Evolutionary conservation across 2,329 filamentous ascomycete genomes (phyloP).

Genomic region (Fusarium pseudocircinatum): DNA sequence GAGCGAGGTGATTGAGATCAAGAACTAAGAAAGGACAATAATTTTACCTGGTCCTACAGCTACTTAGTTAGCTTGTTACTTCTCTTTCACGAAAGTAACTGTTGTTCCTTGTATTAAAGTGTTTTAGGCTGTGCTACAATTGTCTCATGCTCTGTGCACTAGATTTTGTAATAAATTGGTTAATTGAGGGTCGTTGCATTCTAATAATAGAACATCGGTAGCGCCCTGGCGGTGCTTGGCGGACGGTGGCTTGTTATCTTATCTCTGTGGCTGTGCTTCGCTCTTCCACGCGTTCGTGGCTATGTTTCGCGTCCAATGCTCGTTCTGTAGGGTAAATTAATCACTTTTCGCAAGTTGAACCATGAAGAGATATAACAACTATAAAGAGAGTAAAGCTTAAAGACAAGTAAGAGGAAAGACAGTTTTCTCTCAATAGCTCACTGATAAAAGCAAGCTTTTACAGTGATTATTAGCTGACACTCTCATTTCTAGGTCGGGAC

Average conservation of each 20-base stretch:
- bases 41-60: too few relatives aligned
- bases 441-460: accelerated
- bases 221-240: background rate
- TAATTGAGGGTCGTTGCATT: too few relatives aligned
- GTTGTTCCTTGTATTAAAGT: background rate
- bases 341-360: accelerated
- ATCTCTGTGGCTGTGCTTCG: background rate
- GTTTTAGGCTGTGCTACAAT: background rate
- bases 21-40: slow-evolving; percentile 8
- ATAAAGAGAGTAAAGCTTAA: accelerated
- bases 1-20: slow-evolving; percentile 4
- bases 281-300: background rate
- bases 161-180: background rate
- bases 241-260: background rate
- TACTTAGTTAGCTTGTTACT: too few relatives aligned
- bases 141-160: background rate
- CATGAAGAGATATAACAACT: background rate
- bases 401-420: accelerated
- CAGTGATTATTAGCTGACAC: accelerated
- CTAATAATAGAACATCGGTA: background rate
- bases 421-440: accelerated
- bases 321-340: background rate
- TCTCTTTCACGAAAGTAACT: accelerated
- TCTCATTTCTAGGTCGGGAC: background rate
- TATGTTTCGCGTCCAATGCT: accelerated